phyloP scores from a whole-genome alignment of 495 filamentous ascomycete genomes.

The Aspergillus sclerotioniger region DNA sequence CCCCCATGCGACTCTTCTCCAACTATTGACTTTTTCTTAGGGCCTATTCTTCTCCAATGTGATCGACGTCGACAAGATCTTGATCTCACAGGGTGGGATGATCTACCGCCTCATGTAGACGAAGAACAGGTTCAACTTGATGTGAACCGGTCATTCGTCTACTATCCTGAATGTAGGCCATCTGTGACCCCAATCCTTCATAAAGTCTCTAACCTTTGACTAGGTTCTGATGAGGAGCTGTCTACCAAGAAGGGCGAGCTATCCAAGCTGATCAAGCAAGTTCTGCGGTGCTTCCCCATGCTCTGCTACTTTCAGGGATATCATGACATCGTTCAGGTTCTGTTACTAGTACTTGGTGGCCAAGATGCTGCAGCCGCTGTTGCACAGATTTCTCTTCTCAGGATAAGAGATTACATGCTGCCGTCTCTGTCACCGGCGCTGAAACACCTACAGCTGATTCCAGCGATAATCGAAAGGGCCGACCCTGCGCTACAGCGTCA shows the following conservation, averaged over 20 bases:
- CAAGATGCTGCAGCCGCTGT: slow-evolving; percentile 57
- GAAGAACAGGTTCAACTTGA: slow-evolving; percentile 88
- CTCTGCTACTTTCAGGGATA: slow-evolving; percentile 98
- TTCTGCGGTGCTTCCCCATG: slow-evolving; percentile 77
- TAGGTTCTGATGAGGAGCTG: slow-evolving; percentile 55
- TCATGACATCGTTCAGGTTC: slow-evolving; percentile 97
- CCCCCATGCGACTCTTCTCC: slow-evolving; percentile 2
- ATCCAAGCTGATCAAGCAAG: slow-evolving; percentile 68
- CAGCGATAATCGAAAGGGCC: slow-evolving; percentile 67
- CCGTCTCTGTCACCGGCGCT: slow-evolving; percentile 79
- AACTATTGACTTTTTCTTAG: slow-evolving; percentile 40
- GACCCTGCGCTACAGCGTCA: slow-evolving; percentile 69
- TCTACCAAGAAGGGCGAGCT: slow-evolving; percentile 66
- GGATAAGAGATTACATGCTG: slow-evolving; percentile 97
- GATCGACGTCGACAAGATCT: slow-evolving; percentile 20
- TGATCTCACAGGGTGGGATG: slow-evolving; percentile 44
- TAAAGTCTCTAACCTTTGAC: slow-evolving; percentile 2
- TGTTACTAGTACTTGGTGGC: slow-evolving; percentile 76
- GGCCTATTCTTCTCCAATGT: slow-evolving; percentile 77
- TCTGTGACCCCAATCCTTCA: not conserved
- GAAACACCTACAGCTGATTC: slow-evolving; percentile 79
- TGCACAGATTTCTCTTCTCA: slow-evolving; percentile 76
- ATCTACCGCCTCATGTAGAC: slow-evolving; percentile 68
- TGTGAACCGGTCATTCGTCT: slow-evolving; percentile 93
- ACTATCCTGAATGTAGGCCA: slow-evolving; percentile 78